Conservation (phyloP, 768 basidiomycete species). For the Kwoniella newhampshirensis region DNA sequence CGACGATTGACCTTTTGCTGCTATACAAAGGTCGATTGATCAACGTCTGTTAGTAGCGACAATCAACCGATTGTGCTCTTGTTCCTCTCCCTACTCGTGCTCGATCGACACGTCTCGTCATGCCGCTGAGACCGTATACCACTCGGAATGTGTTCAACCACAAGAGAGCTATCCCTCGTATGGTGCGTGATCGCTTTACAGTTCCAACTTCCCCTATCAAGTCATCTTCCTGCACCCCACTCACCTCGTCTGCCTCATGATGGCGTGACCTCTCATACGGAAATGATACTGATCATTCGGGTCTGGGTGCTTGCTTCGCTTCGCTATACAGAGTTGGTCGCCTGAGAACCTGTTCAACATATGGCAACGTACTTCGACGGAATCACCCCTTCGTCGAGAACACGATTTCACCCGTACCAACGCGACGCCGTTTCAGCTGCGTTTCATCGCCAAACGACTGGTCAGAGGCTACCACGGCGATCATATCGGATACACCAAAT, state of each 20-base stretch:
- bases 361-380: slow-evolving; percentile 67
- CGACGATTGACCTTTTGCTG: too few species aligned
- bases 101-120: too few species aligned
- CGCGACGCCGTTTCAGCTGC: slow-evolving; percentile 79
- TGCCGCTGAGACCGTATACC: too few species aligned
- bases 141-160: slow-evolving; percentile 43
- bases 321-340: slow-evolving; percentile 71
- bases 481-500: slow-evolving; percentile 84
- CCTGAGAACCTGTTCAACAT: slow-evolving; percentile 86
- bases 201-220: too few species aligned
- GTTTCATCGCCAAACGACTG: slow-evolving; percentile 82
- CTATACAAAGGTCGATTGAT: too few species aligned
- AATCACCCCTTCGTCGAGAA: slow-evolving; percentile 51
- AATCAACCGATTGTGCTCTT: too few species aligned
- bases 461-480: slow-evolving; percentile 94
- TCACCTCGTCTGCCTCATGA: too few species aligned
- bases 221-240: too few species aligned
- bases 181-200: slow-evolving; percentile 45
- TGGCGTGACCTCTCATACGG: too few species aligned
- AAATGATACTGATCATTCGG: too few species aligned
- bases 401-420: slow-evolving; percentile 63
- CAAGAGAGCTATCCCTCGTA: slow-evolving; percentile 50
- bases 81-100: too few species aligned
- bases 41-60: too few species aligned
- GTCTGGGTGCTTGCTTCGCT: not conserved